These are phyloP conservation scores for Ceratocystis alfenasii DNA, from an alignment of 2,329 filamentous ascomycete species.

Conservation along the genomic window DNA sequence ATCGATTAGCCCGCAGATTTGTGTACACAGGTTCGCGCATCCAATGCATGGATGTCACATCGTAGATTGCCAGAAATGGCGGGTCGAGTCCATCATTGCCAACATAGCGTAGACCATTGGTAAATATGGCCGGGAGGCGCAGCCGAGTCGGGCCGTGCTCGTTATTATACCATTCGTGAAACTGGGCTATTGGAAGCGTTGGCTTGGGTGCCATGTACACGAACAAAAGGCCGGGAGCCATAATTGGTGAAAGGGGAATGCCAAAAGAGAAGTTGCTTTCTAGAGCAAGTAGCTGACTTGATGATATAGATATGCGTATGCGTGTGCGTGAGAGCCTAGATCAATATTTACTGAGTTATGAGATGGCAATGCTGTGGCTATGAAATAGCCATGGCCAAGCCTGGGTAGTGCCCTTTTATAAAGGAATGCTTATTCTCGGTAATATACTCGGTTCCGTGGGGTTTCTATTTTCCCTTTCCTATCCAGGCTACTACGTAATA, in stretches of 20 bases:
- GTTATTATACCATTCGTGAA: conserved; percentile 91
- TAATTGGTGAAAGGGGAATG: background rate
- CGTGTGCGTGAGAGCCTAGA: background rate
- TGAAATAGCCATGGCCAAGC: background rate
- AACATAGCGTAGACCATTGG: conserved; percentile 67
- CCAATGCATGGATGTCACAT: conserved; percentile 61
- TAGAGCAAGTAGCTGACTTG: background rate
- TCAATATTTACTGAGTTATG: background rate
- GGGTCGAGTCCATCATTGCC: conserved; percentile 44
- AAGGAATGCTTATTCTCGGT: background rate
- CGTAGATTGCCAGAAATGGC: conserved; percentile 69
- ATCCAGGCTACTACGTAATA: too few species aligned
- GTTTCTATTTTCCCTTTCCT: conserved; percentile 3
- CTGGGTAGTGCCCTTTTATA: background rate
- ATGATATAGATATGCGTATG: too few species aligned
- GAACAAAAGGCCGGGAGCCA: conserved; percentile 58
- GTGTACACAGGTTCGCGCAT: conserved; percentile 61
- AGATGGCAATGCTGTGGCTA: background rate
- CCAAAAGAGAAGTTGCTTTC: background rate
- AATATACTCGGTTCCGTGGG: conserved; percentile 7
- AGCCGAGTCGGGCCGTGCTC: conserved; percentile 77
- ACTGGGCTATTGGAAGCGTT: conserved; percentile 53
- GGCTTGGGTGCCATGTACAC: conserved; percentile 75
- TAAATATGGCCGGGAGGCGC: conserved; percentile 58
- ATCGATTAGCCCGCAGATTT: conserved; percentile 46